A percentile compares a stretch with the other conserved stretches of the same genome.
These are phyloP conservation scores for Penicillium waksmanii DNA, from an alignment of 495 filamentous ascomycete genomes.

Conservation along the genomic window DNA sequence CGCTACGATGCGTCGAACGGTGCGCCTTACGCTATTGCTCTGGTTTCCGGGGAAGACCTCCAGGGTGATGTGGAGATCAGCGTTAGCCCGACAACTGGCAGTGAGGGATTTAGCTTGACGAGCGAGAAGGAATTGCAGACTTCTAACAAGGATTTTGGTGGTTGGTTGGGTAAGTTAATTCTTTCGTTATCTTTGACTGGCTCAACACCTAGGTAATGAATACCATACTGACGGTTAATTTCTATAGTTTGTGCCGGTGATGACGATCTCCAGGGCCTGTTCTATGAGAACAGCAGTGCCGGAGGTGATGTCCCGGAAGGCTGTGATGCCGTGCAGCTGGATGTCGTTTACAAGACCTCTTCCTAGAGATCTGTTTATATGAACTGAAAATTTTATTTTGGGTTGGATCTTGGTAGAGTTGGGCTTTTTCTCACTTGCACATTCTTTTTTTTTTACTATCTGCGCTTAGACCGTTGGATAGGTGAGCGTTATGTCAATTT, in stretches of 20 bases:
- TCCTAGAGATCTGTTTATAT: neutral
- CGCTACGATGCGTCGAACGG: slow-evolving; percentile 14
- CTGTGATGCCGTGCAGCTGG: slow-evolving; percentile 15
- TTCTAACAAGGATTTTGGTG: slow-evolving; percentile 27
- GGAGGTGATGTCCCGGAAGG: slow-evolving; percentile 8
- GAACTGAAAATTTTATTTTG: neutral
- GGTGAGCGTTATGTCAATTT: neutral
- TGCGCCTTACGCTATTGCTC: slow-evolving; percentile 23
- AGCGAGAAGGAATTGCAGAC: slow-evolving; percentile 26
- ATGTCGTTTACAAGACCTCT: slow-evolving; percentile 8
- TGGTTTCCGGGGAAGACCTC: slow-evolving; percentile 16
- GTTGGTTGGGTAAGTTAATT: slow-evolving; percentile 43
- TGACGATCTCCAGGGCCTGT: slow-evolving; percentile 4
- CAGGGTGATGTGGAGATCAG: slow-evolving; percentile 22
- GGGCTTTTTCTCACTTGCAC: slow-evolving; percentile 2
- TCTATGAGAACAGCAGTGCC: slow-evolving; percentile 8
- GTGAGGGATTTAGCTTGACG: slow-evolving; percentile 32
- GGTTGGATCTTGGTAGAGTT: slow-evolving; percentile 3
- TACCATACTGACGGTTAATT: neutral
- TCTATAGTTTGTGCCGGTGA: slow-evolving; percentile 16
- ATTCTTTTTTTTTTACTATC: neutral
- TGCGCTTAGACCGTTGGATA: slow-evolving; percentile 3
- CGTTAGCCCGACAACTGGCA: slow-evolving; percentile 29
- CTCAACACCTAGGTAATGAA: too few relatives aligned
- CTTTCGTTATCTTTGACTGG: neutral